These are phyloP conservation scores for Nigrospora oryzae DNA, from an alignment of 2,329 filamentous ascomycete genomes.

Conservation along the genomic window DNA sequence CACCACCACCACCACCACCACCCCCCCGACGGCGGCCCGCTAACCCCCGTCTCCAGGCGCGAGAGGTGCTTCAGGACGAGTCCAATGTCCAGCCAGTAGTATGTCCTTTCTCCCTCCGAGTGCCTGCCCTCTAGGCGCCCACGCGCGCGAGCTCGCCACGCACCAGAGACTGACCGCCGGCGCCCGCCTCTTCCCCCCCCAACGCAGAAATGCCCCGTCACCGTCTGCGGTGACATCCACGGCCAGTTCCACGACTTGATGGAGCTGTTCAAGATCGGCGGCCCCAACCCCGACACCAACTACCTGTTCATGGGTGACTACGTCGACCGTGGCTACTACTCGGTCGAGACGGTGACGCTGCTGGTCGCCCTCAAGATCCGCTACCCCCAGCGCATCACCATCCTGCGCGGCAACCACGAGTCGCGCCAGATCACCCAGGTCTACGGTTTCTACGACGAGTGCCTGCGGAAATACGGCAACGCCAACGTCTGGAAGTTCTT, in stretches of 20 bases:
- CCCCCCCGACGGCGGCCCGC: background rate
- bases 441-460: constrained; percentile 98
- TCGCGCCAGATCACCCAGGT: constrained; percentile 95
- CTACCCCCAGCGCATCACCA: constrained; percentile 93
- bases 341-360: constrained; percentile 90
- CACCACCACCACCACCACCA: constrained; percentile 21
- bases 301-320: constrained; percentile 99
- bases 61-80: constrained; percentile 94
- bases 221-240: constrained; percentile 97
- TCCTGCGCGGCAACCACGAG: constrained; percentile 93
- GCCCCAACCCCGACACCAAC: constrained; percentile 96
- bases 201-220: constrained; percentile 88
- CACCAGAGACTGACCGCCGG: no score
- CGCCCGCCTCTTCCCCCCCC: no score
- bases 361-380: constrained; percentile 93
- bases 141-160: no score
- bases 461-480: constrained; percentile 88
- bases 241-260: constrained; percentile 98
- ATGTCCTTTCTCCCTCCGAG: constrained; percentile 26
- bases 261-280: constrained; percentile 99
- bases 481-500: constrained; percentile 97
- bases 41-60: constrained; percentile 50
- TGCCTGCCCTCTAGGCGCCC: background rate
- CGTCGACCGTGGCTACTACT: constrained; percentile 97
- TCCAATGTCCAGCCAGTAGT: constrained; percentile 99